A percentile compares a stretch with the other conserved stretches of the same genome.
Evolutionary conservation across 1,139 yeast species (phyloP).

Genomic region (Diutina catenulata): DNA sequence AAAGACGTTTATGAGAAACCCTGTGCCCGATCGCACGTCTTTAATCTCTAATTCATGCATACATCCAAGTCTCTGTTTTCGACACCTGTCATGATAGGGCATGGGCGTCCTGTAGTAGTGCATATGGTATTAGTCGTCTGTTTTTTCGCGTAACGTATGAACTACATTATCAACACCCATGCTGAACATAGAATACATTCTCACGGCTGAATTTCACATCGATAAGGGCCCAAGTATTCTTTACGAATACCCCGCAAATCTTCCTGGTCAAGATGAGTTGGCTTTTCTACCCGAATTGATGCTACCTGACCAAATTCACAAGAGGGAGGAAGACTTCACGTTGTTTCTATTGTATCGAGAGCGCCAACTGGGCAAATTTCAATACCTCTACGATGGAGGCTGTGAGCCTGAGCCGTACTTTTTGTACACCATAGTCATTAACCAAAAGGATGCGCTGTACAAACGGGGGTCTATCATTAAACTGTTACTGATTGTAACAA

Average conservation of each 20-base stretch:
- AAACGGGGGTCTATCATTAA: slow-evolving; percentile 47
- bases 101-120: too few relatives aligned
- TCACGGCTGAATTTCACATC: slow-evolving; percentile 49
- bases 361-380: slow-evolving; percentile 26
- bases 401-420: slow-evolving; percentile 36
- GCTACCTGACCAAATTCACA: slow-evolving; percentile 55
- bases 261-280: slow-evolving; percentile 33
- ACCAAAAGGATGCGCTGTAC: slow-evolving; percentile 31
- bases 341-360: slow-evolving; percentile 39
- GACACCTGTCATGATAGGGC: too few relatives aligned
- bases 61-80: too few relatives aligned
- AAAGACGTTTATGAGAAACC: too few relatives aligned
- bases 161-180: slow-evolving; percentile 6
- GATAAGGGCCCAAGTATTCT: slow-evolving; percentile 41
- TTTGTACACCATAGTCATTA: slow-evolving; percentile 45
- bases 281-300: slow-evolving; percentile 42
- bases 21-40: too few relatives aligned
- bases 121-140: too few relatives aligned
- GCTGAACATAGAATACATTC: slow-evolving; percentile 30
- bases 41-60: too few relatives aligned
- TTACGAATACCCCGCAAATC: slow-evolving; percentile 35
- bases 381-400: slow-evolving; percentile 20
- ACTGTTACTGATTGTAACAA: slow-evolving; percentile 42
- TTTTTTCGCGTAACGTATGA: too few relatives aligned
- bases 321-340: slow-evolving; percentile 49